These are phyloP conservation scores for Diaporthe eres DNA, from an alignment of 2,329 filamentous ascomycete species.

Conservation along the genomic window DNA sequence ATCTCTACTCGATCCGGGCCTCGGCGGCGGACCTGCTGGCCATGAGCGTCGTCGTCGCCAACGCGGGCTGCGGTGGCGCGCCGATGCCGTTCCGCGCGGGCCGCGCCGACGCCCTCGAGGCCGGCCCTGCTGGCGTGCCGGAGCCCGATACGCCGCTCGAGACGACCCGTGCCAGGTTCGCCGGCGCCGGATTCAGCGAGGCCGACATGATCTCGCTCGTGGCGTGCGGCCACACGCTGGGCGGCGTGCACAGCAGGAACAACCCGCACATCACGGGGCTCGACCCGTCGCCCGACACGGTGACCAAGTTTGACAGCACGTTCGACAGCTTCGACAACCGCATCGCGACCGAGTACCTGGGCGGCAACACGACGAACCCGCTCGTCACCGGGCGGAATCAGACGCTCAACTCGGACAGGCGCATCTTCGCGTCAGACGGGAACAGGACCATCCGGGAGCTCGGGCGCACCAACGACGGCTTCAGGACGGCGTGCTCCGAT, in stretches of 20 bases:
- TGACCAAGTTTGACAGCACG: conserved; percentile 52
- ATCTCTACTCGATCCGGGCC: conserved; percentile 45
- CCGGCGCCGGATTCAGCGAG: conserved; percentile 50
- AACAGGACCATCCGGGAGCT: conserved; percentile 58
- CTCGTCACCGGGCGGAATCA: conserved; percentile 56
- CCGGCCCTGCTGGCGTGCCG: conserved; percentile 51
- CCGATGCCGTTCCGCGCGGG: conserved; percentile 50
- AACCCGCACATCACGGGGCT: conserved; percentile 23
- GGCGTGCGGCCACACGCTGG: conserved; percentile 54
- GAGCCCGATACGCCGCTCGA: conserved; percentile 49
- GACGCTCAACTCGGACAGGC: conserved; percentile 57
- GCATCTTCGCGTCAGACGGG: conserved; percentile 59
- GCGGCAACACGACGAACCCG: conserved; percentile 57
- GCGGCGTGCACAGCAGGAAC: conserved; percentile 58
- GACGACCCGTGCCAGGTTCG: conserved; percentile 48
- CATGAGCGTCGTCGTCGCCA: conserved; percentile 48
- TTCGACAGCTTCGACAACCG: conserved; percentile 57
- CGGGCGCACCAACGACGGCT: conserved; percentile 52
- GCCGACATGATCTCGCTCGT: conserved; percentile 54
- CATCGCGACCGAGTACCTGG: conserved; percentile 59
- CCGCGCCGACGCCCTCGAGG: conserved; percentile 49
- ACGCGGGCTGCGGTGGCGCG: conserved; percentile 45
- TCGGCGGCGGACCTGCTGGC: conserved; percentile 52
- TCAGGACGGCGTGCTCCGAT: conserved; percentile 51
- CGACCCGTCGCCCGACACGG: conserved; percentile 52